Evolutionary conservation across 139 green algal genomes (phyloP), one percentile per base, ranked within the genome.

Genomic region (Coccomyxa sp.): DNA sequence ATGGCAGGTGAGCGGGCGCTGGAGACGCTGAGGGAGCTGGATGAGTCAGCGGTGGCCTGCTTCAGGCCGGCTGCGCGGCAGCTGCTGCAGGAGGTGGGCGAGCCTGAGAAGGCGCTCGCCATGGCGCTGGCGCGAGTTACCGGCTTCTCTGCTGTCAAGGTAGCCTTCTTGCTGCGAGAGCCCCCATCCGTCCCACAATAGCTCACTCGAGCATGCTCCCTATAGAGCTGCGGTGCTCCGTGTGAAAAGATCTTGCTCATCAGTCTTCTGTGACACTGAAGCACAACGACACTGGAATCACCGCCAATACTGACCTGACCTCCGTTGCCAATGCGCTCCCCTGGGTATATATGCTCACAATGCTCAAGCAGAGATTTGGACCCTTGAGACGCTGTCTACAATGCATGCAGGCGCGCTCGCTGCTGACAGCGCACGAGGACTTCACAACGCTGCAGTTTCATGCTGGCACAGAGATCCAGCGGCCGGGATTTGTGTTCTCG

Each of bases 401-500:
- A n/a, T n/a, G n/a, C n/a, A 80, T 97, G 80, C 85, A 89, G 79
- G 78, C 83, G 1, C 88, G 94, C 55, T 96, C 90, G 37, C 83
- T 98, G 82, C 84, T 98, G 36, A 95, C 91, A 6, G 91, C 92
- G 24, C 90, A 97, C 83, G 91, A 98, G 41, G 94, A 96, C 77
- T 90, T 77, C 78, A 90, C 87, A 35, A 98, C 94, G 3, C 85
- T 98, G 69, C 85, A 89, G 44, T 87, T 90, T 44, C 69, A 80
- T 5, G 77, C 33, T 29, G 29, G 14, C 7, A 70, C 29, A 33
- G 76, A 84, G 79, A 80, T 89, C 29, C 68, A 86, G 70, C 78
- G 76, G 38, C 86, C 85, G 7, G 82, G 86, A 7, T 91, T 91
- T 40, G 92, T 98, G 54, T 98, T 91, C 70, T 78, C 78, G 74